Base-by-base conservation (phyloP, 2,329 filamentous ascomycete species). In the Paracoccidioides lutzii region DNA sequence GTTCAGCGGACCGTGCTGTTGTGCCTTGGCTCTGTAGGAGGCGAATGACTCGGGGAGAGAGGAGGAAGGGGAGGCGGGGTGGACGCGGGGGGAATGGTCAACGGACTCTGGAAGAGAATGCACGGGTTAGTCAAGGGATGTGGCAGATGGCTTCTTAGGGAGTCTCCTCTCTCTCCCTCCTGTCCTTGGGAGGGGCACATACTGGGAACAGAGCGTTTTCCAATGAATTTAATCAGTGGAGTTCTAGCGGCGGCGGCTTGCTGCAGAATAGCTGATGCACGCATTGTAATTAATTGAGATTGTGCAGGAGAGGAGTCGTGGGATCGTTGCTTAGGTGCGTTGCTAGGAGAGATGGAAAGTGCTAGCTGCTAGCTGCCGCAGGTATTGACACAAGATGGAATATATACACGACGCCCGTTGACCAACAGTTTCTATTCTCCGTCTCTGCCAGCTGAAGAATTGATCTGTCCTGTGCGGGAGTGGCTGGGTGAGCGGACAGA, bases 1-100 rank as follows among this genome's bases (percentile, higher is more conserved):
- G 55, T 64, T 65, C 53, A 84, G 74, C n/a, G 81, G 81, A 55
- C 81, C 81, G 69, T 84, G 81, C 66, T 83, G 81, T 66, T 81
- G 79, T 51, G 81, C 81, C 71, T 82, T 80, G 63, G 78, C 72
- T 60, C 82, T 76, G 74, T 85, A 83, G 62, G 74, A 70, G 56
- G 79, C 79, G 69, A 84, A 84, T 22, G 80, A 82, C 63, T 81
- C 77, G 30, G 81, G 81, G 10, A 83, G 78, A 58, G 71, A 66
- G 55, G 75, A 66, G 42, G 75, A 72, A 59, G 78, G 81, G 57
- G 78, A 80, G 58, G 77, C 80, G 52, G 80, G 81, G 70, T 81
- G 81, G 58, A 74, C 73, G 59, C 80, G 75, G 60, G 80, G 80
- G 58, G 79, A 75, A 75, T 82, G 80, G 61, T 76, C 72, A 54